Conservation (phyloP, 768 basidiomycete species). For the Hygrophoropsis aurantiaca region DNA sequence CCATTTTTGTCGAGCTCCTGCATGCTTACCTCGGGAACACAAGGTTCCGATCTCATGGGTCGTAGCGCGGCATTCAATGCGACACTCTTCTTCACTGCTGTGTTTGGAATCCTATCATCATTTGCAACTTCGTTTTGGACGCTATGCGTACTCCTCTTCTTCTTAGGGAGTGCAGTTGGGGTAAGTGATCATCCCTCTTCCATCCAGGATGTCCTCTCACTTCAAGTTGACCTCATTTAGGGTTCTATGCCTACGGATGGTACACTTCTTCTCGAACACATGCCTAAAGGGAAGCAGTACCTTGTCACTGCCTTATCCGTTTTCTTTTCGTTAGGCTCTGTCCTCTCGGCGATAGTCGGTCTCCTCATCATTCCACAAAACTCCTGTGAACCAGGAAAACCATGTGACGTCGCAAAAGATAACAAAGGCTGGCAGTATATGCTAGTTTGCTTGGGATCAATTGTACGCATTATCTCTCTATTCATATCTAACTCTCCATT, state of each 20-base stretch:
- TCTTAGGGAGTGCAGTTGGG: conserved; percentile 91
- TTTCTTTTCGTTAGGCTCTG: conserved; percentile 95
- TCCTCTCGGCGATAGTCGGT: conserved; percentile 79
- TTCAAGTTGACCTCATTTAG: conserved; percentile 36
- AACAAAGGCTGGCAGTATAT: conserved; percentile 93
- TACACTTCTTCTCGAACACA: conserved; percentile 87
- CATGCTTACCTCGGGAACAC: not conserved
- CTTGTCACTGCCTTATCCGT: conserved; percentile 88
- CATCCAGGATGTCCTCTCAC: not conserved
- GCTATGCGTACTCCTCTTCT: conserved; percentile 78
- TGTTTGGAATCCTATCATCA: conserved; percentile 84
- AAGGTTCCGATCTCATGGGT: conserved; percentile 85
- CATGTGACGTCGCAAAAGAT: conserved; percentile 64
- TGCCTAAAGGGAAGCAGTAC: conserved; percentile 90
- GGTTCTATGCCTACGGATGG: conserved; percentile 98
- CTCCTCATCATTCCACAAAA: conserved; percentile 75
- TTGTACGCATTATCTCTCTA: conserved; percentile 58
- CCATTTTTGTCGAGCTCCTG: not conserved
- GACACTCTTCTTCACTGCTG: conserved; percentile 84
- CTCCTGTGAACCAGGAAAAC: conserved; percentile 53
- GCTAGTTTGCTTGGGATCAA: conserved; percentile 69
- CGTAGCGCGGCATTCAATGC: conserved; percentile 89
- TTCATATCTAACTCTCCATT: not conserved
- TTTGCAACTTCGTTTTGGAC: conserved; percentile 65
- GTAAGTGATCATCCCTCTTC: conserved; percentile 44